Conservation (phyloP, 495 filamentous ascomycete genomes). For the Pyrenula massariospora region DNA sequence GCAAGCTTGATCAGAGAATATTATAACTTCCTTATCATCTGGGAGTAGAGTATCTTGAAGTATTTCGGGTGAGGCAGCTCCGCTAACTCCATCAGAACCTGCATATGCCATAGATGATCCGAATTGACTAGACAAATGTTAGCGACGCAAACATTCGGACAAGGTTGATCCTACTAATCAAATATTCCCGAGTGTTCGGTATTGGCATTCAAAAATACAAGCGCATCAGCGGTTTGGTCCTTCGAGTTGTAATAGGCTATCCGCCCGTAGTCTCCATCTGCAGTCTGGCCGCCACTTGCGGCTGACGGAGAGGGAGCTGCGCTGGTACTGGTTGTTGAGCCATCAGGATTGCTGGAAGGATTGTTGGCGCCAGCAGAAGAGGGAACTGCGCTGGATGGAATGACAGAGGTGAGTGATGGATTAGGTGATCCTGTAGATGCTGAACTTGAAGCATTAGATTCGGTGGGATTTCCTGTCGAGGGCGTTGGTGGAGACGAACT, state of each 20-base stretch:
- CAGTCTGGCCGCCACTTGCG: neutral
- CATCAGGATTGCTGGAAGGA: neutral
- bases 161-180: constrained; percentile 20
- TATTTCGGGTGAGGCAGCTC: constrained; percentile 34
- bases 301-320: neutral
- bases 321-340: neutral
- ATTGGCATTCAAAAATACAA: constrained; percentile 55
- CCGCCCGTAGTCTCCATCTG: constrained; percentile 20
- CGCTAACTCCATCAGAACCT: constrained; percentile 33
- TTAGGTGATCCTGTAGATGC: neutral
- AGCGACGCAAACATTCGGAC: constrained; percentile 11
- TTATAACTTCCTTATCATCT: constrained; percentile 48
- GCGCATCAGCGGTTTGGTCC: constrained; percentile 32
- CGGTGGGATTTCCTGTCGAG: neutral
- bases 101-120: constrained; percentile 54
- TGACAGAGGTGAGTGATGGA: neutral
- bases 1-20: constrained; percentile 48
- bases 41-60: constrained; percentile 35
- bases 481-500: too few relatives aligned
- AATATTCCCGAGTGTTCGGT: constrained; percentile 50
- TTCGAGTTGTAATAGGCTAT: constrained; percentile 46
- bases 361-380: neutral
- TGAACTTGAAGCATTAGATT: neutral
- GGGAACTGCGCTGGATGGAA: neutral
- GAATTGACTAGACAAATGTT: constrained; percentile 26